phyloP scores from a whole-genome alignment of 2,329 filamentous ascomycete species.

The Pseudogymnoascus sp. region DNA sequence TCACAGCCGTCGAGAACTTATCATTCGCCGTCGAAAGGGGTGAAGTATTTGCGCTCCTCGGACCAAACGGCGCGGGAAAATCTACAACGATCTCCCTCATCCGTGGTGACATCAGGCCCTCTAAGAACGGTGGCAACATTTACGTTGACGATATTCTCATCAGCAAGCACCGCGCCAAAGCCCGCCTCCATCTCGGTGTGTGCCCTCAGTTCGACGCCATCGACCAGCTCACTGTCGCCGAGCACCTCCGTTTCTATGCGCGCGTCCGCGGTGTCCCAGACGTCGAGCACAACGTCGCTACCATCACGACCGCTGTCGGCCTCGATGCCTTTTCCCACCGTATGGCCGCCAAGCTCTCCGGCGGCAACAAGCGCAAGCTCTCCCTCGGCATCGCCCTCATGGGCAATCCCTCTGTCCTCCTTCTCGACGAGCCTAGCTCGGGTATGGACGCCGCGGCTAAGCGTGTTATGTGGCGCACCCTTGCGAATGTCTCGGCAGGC shows the following conservation, averaged over 20 bases:
- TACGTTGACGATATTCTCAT: slow-evolving; percentile 73
- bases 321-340: slow-evolving; percentile 61
- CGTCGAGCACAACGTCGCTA: slow-evolving; percentile 66
- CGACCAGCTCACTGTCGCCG: slow-evolving; percentile 81
- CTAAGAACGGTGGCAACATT: slow-evolving; percentile 62
- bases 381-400: slow-evolving; percentile 84
- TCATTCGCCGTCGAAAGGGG: slow-evolving; percentile 73
- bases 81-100: slow-evolving; percentile 84
- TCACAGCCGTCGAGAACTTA: slow-evolving; percentile 78
- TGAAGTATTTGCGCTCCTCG: slow-evolving; percentile 81
- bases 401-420: slow-evolving; percentile 78
- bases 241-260: slow-evolving; percentile 85
- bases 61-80: slow-evolving; percentile 87
- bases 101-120: slow-evolving; percentile 74
- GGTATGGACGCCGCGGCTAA: slow-evolving; percentile 89
- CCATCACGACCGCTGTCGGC: slow-evolving; percentile 74
- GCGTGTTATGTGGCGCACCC: slow-evolving; percentile 84
- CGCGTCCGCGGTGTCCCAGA: slow-evolving; percentile 70
- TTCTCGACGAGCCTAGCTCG: slow-evolving; percentile 82
- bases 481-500: slow-evolving; percentile 64
- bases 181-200: slow-evolving; percentile 74
- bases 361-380: slow-evolving; percentile 91
- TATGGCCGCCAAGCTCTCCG: slow-evolving; percentile 72
- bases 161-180: slow-evolving; percentile 59
- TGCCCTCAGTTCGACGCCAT: slow-evolving; percentile 85